phyloP scores from a whole-genome alignment of 2,329 filamentous ascomycete genomes.

The Emydomyces testavorans region DNA sequence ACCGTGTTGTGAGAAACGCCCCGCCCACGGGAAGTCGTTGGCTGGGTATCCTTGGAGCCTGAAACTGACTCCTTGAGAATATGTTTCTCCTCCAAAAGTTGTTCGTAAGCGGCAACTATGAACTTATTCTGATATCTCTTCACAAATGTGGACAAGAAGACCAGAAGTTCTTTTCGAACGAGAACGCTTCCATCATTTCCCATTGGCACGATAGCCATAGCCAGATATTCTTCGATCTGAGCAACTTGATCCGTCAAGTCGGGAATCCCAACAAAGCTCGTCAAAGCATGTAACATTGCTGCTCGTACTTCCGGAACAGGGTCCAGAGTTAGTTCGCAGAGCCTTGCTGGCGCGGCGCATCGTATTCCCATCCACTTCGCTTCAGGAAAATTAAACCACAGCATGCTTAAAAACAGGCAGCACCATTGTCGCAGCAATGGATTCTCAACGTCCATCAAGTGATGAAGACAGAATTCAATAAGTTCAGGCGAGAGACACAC shows the following conservation, averaged over 20 bases:
- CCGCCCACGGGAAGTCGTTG: conserved; percentile 29
- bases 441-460: conserved; percentile 76
- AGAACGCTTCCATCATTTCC: conserved; percentile 86
- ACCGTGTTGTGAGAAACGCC: conserved; percentile 74
- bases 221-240: conserved; percentile 80
- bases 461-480: conserved; percentile 73
- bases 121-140: conserved; percentile 87
- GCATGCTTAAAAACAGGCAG: conserved; percentile 84
- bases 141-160: conserved; percentile 88
- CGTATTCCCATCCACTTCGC: conserved; percentile 94
- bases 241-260: conserved; percentile 85
- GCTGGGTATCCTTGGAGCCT: conserved; percentile 19
- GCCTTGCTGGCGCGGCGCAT: conserved; percentile 68
- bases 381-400: conserved; percentile 83
- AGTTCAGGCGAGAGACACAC: conserved; percentile 86
- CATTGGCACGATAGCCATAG: conserved; percentile 81
- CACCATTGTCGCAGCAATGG: conserved; percentile 88
- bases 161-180: conserved; percentile 82
- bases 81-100: conserved; percentile 71
- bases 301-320: conserved; percentile 84
- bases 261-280: conserved; percentile 84
- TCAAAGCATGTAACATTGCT: conserved; percentile 85
- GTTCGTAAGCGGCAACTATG: conserved; percentile 80
- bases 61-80: conserved; percentile 44
- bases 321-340: conserved; percentile 72